Conservation (phyloP, 2,329 filamentous ascomycete species). For the Mollisiaceae sp. region DNA sequence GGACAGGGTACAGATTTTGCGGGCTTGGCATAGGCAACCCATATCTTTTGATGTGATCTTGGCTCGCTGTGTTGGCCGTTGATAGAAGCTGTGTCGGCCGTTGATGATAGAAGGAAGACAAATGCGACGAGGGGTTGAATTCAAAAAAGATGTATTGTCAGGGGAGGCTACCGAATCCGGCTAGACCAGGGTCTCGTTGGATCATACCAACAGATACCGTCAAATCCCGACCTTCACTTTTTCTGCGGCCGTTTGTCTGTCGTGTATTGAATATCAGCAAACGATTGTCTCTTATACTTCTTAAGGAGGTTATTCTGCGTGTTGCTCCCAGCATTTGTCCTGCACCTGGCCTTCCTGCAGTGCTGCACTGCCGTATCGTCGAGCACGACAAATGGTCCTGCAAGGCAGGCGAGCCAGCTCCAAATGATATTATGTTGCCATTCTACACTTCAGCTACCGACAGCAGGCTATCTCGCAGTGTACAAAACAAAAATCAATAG, state of each 20-base stretch:
- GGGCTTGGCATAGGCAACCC: background rate
- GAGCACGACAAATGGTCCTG: background rate
- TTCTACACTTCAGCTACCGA: background rate
- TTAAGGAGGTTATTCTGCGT: background rate
- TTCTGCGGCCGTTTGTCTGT: background rate
- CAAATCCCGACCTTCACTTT: background rate
- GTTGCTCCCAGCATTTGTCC: background rate
- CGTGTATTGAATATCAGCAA: background rate
- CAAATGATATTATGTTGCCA: background rate
- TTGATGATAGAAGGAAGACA: background rate
- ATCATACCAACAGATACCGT: no score
- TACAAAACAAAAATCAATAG: no score
- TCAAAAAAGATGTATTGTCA: background rate
- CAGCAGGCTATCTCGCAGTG: no score
- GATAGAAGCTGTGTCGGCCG: background rate
- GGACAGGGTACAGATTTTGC: no score
- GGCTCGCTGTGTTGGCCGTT: constrained; percentile 1
- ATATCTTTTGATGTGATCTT: background rate
- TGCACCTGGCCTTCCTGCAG: background rate
- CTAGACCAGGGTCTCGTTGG: background rate
- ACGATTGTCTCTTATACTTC: background rate
- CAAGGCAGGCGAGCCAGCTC: background rate
- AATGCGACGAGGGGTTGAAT: background rate
- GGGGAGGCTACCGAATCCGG: background rate
- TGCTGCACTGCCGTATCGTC: background rate